These are phyloP conservation scores for Sphagnum fallax DNA, from an alignment of 228 moss, liverwort and hornwort species.

Conservation along the genomic window DNA sequence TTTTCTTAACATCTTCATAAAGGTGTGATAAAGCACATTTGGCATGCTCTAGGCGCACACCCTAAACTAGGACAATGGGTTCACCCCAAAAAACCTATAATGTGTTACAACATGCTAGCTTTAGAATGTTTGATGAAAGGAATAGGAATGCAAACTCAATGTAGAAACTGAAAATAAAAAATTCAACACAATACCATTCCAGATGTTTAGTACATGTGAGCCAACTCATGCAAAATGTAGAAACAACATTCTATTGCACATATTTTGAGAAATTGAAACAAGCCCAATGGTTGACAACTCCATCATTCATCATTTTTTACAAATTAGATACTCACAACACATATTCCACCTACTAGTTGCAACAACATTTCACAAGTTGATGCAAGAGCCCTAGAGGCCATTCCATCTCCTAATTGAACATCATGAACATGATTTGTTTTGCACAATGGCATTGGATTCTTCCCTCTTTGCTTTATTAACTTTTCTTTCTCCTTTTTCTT, in stretches of 20 bases:
- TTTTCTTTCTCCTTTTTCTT: conserved; percentile 54
- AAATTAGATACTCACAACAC: too few species aligned
- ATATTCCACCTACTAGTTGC: too few species aligned
- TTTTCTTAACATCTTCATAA: conserved; percentile 45
- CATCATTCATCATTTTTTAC: conserved; percentile 99
- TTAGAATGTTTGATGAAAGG: too few species aligned
- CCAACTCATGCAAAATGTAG: conserved; percentile 72
- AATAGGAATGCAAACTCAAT: too few species aligned
- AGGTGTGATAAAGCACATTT: conserved; percentile 67
- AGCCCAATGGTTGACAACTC: conserved; percentile 72
- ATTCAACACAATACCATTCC: conserved; percentile 58
- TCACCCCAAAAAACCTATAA: conserved; percentile 70
- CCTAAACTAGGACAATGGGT: conserved; percentile 57
- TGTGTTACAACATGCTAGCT: too few species aligned
- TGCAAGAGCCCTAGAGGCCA: too few species aligned
- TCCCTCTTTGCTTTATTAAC: conserved; percentile 46
- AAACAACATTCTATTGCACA: conserved; percentile 59
- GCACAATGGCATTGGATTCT: conserved; percentile 2
- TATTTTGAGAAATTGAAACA: conserved; percentile 82
- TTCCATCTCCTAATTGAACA: too few species aligned
- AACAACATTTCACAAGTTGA: too few species aligned
- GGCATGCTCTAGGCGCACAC: conserved; percentile 69
- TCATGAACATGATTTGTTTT: too few species aligned
- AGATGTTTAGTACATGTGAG: conserved; percentile 86
- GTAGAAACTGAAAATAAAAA: too few species aligned